Percentiles rank a stretch among this genome's conserved stretches.
phyloP scores from a whole-genome alignment of 371 early-diverging fungal species.

The Mucor circinelloides region DNA sequence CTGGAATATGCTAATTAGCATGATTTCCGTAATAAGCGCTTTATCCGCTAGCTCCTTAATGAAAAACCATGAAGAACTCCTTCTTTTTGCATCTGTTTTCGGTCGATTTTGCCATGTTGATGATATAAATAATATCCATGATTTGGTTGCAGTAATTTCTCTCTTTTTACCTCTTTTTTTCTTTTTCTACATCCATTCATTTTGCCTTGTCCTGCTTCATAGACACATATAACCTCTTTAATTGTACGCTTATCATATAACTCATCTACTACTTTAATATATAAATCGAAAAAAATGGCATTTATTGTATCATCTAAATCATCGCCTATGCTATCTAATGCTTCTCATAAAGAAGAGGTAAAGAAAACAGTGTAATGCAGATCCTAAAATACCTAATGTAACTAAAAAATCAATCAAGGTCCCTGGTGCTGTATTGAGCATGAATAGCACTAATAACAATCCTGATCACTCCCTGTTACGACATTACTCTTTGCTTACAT shows the following conservation, averaged over 20 bases:
- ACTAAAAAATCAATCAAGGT: not conserved
- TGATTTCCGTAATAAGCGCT: not conserved
- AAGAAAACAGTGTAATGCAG: not conserved
- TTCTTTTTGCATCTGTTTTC: not conserved
- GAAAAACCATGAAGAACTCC: not conserved
- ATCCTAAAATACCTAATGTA: not conserved
- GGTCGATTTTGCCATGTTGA: not conserved
- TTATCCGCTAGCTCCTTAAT: not conserved
- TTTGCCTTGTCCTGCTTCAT: not conserved
- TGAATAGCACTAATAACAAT: not conserved
- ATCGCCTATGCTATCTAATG: not conserved
- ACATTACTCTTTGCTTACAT: not conserved
- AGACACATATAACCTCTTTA: not conserved
- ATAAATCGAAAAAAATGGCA: not conserved
- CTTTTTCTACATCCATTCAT: not conserved
- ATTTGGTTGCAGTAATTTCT: not conserved
- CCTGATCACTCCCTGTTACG: not conserved
- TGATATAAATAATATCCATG: not conserved
- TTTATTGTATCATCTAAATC: conserved; percentile 5
- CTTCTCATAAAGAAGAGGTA: conserved; percentile 4
- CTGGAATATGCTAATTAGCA: not conserved
- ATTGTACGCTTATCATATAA: not conserved
- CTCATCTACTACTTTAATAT: not conserved
- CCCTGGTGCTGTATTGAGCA: not conserved
- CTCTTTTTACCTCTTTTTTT: not conserved